phyloP scores from a whole-genome alignment of 176 grass and related monocot species.

The Oryza glaberrima region DNA sequence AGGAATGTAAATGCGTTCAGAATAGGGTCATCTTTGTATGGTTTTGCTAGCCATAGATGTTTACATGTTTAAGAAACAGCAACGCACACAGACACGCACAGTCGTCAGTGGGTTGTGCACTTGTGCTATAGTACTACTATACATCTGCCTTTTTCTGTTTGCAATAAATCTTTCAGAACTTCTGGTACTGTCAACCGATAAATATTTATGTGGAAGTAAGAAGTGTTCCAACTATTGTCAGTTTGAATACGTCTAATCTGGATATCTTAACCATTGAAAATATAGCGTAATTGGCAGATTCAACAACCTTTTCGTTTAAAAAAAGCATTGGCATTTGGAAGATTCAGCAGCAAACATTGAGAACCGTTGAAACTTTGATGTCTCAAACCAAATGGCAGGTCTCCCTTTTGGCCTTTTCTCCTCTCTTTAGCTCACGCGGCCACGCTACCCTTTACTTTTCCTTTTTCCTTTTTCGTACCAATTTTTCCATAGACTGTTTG shows the following conservation, averaged over 20 bases:
- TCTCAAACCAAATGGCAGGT: background rate
- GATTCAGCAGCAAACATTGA: background rate
- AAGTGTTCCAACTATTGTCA: too few species aligned
- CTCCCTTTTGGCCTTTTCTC: background rate
- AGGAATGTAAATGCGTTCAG: constrained; percentile 18
- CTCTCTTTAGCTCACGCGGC: background rate
- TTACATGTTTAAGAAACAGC: constrained; percentile 10
- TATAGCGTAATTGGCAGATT: too few species aligned
- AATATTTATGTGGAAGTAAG: background rate
- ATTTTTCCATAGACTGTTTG: too few species aligned
- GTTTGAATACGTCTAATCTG: too few species aligned
- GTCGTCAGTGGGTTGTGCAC: background rate
- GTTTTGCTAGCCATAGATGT: constrained; percentile 35
- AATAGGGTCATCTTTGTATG: background rate
- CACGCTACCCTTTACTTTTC: background rate
- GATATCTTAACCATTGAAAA: too few species aligned
- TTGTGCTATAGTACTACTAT: background rate
- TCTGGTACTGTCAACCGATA: background rate
- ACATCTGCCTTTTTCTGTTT: background rate
- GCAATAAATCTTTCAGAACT: background rate
- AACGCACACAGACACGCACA: background rate
- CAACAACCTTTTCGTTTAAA: too few species aligned
- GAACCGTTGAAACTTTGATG: background rate
- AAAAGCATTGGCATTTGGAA: background rate
- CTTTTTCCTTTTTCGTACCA: background rate